phyloP scores from a whole-genome alignment of 805 yeast genomes.

The Isabelozyma rhagii region DNA sequence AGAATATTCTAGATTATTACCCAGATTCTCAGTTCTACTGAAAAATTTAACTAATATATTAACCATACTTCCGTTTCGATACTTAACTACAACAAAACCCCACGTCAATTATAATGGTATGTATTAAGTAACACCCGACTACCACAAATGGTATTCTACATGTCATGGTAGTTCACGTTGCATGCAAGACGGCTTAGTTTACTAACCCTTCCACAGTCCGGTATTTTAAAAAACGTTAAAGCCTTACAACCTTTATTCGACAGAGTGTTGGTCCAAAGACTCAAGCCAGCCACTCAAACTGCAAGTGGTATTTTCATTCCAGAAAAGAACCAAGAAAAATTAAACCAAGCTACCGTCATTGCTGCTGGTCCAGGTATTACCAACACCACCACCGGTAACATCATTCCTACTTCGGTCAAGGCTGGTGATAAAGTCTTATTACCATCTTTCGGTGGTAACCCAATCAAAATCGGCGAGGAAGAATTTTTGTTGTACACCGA shows the following conservation, averaged over 20 bases:
- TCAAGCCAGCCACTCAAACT: constrained; percentile 87
- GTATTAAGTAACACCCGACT: not conserved
- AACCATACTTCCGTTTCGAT: too few relatives aligned
- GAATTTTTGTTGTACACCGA: constrained; percentile 84
- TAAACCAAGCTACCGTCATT: constrained; percentile 86
- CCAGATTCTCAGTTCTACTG: not conserved
- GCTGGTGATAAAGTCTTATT: constrained; percentile 93
- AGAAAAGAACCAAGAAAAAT: constrained; percentile 92
- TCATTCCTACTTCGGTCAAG: constrained; percentile 69
- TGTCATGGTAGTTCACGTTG: too few relatives aligned
- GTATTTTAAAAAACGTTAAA: constrained; percentile 77
- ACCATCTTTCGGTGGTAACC: constrained; percentile 91
- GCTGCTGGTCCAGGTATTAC: constrained; percentile 94
- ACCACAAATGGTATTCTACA: too few relatives aligned
- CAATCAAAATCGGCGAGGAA: constrained; percentile 84
- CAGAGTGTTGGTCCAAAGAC: constrained; percentile 93
- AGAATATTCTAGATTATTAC: not conserved
- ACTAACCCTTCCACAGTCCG: not conserved
- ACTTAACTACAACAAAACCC: not conserved
- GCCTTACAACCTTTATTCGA: constrained; percentile 89
- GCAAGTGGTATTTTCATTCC: constrained; percentile 92
- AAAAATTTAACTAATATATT: too few relatives aligned
- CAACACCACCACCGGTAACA: constrained; percentile 66
- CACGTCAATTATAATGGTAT: not conserved
- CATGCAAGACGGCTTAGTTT: not conserved